Conservation (phyloP, 192 early-diverging fungal genomes). For the Allomyces javanicus region DNA sequence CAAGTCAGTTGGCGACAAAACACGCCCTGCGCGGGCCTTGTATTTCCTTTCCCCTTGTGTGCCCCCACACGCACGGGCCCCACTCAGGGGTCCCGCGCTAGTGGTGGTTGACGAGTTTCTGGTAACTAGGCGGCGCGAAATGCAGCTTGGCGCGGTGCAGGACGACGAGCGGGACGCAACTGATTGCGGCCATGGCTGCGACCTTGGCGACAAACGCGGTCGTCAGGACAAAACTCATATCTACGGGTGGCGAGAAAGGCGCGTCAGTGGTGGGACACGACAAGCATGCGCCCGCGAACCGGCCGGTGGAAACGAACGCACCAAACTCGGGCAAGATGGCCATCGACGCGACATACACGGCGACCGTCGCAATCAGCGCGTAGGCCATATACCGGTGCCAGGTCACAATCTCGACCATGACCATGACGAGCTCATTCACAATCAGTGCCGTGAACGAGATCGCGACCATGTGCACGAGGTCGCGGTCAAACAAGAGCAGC, state of each 20-base stretch:
- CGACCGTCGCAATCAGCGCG: conserved; percentile 57
- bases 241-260: conserved; percentile 15
- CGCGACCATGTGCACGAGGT: conserved; percentile 84
- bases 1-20: too few relatives aligned
- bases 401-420: conserved; percentile 76
- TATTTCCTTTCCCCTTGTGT: too few relatives aligned
- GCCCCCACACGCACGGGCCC: too few relatives aligned
- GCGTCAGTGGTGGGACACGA: neutral
- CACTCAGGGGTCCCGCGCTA: neutral
- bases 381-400: conserved; percentile 86
- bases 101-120: conserved; percentile 33
- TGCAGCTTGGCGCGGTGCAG: conserved; percentile 57
- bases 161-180: conserved; percentile 67
- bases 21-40: too few relatives aligned
- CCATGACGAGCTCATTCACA: conserved; percentile 90
- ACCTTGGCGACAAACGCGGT: conserved; percentile 77
- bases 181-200: conserved; percentile 66
- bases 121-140: conserved; percentile 73
- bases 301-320: conserved; percentile 11
- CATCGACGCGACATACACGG: conserved; percentile 76
- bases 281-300: neutral
- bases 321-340: conserved; percentile 79
- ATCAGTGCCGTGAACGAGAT: conserved; percentile 89
- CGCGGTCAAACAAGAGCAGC: conserved; percentile 82
- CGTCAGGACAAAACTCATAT: conserved; percentile 68